phyloP scores from a whole-genome alignment of 345 rosid species.

The Nephelium lappaceum region DNA sequence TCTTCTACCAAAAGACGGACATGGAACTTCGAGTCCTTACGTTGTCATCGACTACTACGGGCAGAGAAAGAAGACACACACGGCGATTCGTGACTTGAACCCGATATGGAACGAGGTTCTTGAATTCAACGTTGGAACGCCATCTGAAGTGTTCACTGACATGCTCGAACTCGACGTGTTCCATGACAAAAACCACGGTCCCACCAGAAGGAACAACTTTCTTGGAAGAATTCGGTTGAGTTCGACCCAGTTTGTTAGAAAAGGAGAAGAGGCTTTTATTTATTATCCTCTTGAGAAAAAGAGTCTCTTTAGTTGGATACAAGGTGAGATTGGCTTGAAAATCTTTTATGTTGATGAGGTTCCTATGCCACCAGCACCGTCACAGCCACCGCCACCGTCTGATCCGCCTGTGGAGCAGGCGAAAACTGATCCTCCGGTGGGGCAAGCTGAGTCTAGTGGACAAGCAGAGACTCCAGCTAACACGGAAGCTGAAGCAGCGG shows the following conservation, averaged over 20 bases:
- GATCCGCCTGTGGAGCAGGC: constrained; percentile 24
- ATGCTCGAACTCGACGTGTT: constrained; percentile 69
- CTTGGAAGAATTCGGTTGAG: constrained; percentile 70
- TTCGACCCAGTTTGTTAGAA: constrained; percentile 69
- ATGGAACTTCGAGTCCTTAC: constrained; percentile 87
- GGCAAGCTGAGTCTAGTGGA: neutral
- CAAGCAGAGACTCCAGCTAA: neutral
- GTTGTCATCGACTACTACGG: constrained; percentile 79
- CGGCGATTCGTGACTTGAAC: constrained; percentile 62
- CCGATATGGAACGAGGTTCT: constrained; percentile 79
- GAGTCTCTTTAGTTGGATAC: constrained; percentile 55
- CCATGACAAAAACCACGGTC: constrained; percentile 78
- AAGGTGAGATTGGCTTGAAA: constrained; percentile 79
- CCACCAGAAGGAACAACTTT: constrained; percentile 60
- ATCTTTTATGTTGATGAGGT: constrained; percentile 63
- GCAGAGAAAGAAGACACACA: constrained; percentile 61
- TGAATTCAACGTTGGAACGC: constrained; percentile 64
- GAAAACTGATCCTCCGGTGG: constrained; percentile 31
- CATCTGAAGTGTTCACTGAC: constrained; percentile 61
- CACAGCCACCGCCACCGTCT: constrained; percentile 15
- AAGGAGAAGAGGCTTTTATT: constrained; percentile 86
- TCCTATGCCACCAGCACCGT: constrained; percentile 25
- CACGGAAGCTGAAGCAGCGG: constrained; percentile 4
- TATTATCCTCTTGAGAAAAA: constrained; percentile 73
- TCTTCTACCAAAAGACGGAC: constrained; percentile 78